Percentiles rank a stretch among this genome's conserved stretches.
phyloP scores from a whole-genome alignment of 306 rosid genomes.

The Acmispon strigosus region DNA sequence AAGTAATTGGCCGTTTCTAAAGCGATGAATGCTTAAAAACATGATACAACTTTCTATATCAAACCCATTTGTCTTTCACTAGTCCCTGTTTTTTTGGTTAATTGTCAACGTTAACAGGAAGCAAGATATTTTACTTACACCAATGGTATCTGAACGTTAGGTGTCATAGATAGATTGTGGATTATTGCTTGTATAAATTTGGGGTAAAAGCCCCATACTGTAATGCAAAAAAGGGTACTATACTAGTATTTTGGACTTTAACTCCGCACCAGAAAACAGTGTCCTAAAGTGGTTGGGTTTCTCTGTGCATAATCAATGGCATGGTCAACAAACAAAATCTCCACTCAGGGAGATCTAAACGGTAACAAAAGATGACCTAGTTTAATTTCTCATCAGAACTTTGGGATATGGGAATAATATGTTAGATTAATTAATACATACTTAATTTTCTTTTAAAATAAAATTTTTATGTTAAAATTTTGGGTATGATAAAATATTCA shows the following conservation, averaged over 20 bases:
- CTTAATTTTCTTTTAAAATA: too few relatives aligned
- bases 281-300: slow-evolving; percentile 11
- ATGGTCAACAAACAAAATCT: slow-evolving; percentile 22
- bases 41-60: slow-evolving; percentile 4
- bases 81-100: slow-evolving; percentile 19
- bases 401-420: too few relatives aligned
- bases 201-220: not conserved
- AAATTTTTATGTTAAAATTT: too few relatives aligned
- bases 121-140: not conserved
- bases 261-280: not conserved
- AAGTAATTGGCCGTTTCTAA: slow-evolving; percentile 26
- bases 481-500: too few relatives aligned
- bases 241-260: not conserved
- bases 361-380: not conserved
- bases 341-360: not conserved
- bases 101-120: slow-evolving; percentile 22
- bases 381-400: not conserved
- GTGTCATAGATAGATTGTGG: too few relatives aligned
- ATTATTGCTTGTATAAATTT: not conserved
- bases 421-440: too few relatives aligned
- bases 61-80: slow-evolving; percentile 22
- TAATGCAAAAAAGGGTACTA: not conserved
- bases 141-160: too few relatives aligned
- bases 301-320: not conserved
- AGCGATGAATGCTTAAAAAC: slow-evolving; percentile 27